Evolutionary conservation across 108 stramenopile species (phyloP), one percentile per base, ranked within the genome.

Genomic region (Stephanodiscus minutulus): DNA sequence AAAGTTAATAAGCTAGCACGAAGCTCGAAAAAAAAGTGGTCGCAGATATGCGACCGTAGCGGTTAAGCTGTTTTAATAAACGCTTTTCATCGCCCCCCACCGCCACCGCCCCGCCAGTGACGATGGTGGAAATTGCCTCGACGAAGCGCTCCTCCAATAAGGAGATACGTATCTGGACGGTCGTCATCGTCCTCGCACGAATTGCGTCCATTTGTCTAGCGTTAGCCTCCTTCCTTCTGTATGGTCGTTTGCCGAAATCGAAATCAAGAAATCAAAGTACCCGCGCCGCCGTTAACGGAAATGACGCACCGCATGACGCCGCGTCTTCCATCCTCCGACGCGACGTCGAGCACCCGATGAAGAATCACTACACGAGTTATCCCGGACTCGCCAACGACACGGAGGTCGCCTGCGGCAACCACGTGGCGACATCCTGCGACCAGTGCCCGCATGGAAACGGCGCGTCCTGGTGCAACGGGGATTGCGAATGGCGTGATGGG

Each of bases 401-500:
- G 1, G 43, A 17, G 6, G 74, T 80, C n/a, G 50, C 24, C 21
- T 80, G 79, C 37, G 79, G 79, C 7, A 74, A 74, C 1, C 79
- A 80, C 79, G 31, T 18, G 12, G 79, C 79, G n/a, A 36, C 68
- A 60, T 58, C 79, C 28, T 80, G 79, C 54, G 66, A 61, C 24
- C 31, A 76, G 22, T 80, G 79, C 20, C 79, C 79, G 25, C 73
- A 80, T 36, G 79, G 79, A 27, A 54, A 76, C 56, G 79, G 79
- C 2, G 61, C 74, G 4, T n/a, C 44, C 8, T 80, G 79, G 79
- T 80, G 79, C 74, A 75, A 80, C 21, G 74, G 74, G 6, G 74
- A 80, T 39, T 80, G 79, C 36, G 69, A 80, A 64, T 80, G 79
- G 79, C 25, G 18, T 13, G 27, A 31, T 7, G 71, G 55, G 0